Evolutionary conservation across 495 filamentous ascomycete genomes (phyloP), one percentile per base, ranked within the genome.

Genomic region (Talaromyces wortmannii): DNA sequence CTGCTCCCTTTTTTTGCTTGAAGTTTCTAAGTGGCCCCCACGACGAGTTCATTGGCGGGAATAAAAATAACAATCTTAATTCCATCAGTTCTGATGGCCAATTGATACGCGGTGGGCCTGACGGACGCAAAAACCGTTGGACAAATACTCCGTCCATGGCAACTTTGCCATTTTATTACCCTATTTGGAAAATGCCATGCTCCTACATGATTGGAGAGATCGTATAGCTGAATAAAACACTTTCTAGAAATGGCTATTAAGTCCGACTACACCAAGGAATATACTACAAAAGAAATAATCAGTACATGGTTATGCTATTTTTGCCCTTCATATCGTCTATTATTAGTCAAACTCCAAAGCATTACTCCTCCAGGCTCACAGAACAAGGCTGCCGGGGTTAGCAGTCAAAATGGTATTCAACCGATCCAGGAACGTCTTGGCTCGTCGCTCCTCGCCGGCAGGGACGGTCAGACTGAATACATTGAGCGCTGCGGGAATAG

Each of bases 401-500:
- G 76, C 78, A 70, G 94, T 92, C 61, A 98, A 70, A 18, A 91
- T 78, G 16, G 73, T 72, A 81, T 95, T 95, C 36, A 97, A 74
- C 48, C 89, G 83, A 68, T 89, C 86, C 53, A 98, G 67, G 73
- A 96, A 98, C 3, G 83, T 75, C 65, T 76, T 78, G 8, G 88
- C 94, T 61, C 92, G 74, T 69, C 80, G 81, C 78, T 92, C 89
- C 63, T 98, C 94, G 6, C 76, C 79, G 62, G 76, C 83, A 16
- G 84, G 83, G 0, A 92, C 91, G 30, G 70, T 83, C 55, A 97
- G 70, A 64, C 85, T 91, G 63, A 96, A 92, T 0, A 91, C 72
- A 70, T 96, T 95, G 2, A 76, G 74, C n/a, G 86, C 79, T 5
- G 69, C 68, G 12, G 52, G 59, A 0, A 60, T 45, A 2, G 67